Evolutionary conservation across 306 rosid species (phyloP).

Genomic region (Vigna unguiculata): DNA sequence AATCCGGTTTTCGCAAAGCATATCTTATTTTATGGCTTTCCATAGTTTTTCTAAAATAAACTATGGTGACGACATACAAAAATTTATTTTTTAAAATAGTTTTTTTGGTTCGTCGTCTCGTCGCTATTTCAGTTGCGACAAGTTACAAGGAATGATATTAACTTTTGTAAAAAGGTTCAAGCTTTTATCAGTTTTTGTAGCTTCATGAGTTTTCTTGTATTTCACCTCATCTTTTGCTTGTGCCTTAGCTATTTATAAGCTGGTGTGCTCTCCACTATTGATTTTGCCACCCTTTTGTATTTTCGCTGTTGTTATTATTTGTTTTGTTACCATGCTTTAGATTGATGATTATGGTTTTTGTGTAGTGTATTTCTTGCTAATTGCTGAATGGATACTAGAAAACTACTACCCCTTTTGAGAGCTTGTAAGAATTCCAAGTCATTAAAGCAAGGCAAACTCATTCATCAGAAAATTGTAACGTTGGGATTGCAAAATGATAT

Average conservation of each 20-base stretch:
- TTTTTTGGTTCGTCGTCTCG: too few relatives aligned
- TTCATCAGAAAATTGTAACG: constrained; percentile 72
- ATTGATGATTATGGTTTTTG: constrained; percentile 22
- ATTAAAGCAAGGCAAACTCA: constrained; percentile 59
- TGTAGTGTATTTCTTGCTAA: not conserved
- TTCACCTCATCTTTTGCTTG: not conserved
- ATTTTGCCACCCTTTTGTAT: constrained; percentile 5
- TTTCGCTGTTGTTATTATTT: not conserved
- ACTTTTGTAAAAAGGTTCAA: not conserved
- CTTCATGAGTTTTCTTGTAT: not conserved
- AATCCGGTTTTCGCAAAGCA: too few relatives aligned
- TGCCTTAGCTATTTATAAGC: not conserved
- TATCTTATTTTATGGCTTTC: too few relatives aligned
- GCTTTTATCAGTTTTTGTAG: not conserved
- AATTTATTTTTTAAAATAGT: too few relatives aligned
- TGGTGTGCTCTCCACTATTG: constrained; percentile 18
- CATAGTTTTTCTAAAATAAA: too few relatives aligned
- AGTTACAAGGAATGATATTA: not conserved
- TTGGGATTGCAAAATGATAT: constrained; percentile 60
- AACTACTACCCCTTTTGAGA: constrained; percentile 59
- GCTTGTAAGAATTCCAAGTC: constrained; percentile 57
- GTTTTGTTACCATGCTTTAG: constrained; percentile 20
- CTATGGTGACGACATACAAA: too few relatives aligned
- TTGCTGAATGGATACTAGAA: constrained; percentile 59
- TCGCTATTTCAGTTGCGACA: too few relatives aligned